Evolutionary conservation across 2,329 filamentous ascomycete species (phyloP).

Genomic region (Paracamarosporium sp.): DNA sequence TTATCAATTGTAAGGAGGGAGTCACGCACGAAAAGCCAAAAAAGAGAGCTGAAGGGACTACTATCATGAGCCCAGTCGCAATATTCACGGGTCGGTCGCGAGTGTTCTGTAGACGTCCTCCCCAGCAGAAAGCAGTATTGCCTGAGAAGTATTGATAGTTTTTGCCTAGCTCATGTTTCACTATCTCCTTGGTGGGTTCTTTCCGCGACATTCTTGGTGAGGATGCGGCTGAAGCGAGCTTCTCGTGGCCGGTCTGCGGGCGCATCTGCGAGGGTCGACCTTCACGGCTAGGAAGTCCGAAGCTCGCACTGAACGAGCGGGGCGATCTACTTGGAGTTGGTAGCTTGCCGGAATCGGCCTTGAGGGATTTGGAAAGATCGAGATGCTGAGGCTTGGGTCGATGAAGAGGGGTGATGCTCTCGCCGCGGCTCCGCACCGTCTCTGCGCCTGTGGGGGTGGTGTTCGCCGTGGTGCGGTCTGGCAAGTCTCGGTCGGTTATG

Average conservation of each 20-base stretch:
- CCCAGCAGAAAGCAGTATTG: constrained; percentile 88
- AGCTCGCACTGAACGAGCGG: constrained; percentile 77
- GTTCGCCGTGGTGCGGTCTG: constrained; percentile 75
- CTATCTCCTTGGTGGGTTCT: constrained; percentile 49
- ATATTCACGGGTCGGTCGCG: constrained; percentile 88
- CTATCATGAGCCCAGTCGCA: constrained; percentile 79
- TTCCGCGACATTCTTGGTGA: constrained; percentile 67
- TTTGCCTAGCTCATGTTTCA: constrained; percentile 62
- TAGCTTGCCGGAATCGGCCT: constrained; percentile 59
- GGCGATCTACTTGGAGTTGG: constrained; percentile 72
- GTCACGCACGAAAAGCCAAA: constrained; percentile 74
- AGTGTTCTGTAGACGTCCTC: constrained; percentile 87
- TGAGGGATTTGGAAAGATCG: constrained; percentile 68
- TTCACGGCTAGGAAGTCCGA: constrained; percentile 69
- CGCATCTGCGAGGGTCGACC: constrained; percentile 54
- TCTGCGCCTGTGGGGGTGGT: constrained; percentile 71
- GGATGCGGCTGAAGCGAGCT: constrained; percentile 80
- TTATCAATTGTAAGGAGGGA: neutral
- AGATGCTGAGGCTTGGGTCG: constrained; percentile 62
- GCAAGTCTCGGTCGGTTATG: constrained; percentile 75
- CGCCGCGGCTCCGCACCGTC: constrained; percentile 70
- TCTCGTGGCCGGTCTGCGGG: constrained; percentile 71
- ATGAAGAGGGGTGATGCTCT: constrained; percentile 81
- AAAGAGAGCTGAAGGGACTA: constrained; percentile 82
- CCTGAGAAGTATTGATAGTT: constrained; percentile 95